phyloP scores from a whole-genome alignment of 2,329 filamentous ascomycete species.

The Fusarium mangiferae region DNA sequence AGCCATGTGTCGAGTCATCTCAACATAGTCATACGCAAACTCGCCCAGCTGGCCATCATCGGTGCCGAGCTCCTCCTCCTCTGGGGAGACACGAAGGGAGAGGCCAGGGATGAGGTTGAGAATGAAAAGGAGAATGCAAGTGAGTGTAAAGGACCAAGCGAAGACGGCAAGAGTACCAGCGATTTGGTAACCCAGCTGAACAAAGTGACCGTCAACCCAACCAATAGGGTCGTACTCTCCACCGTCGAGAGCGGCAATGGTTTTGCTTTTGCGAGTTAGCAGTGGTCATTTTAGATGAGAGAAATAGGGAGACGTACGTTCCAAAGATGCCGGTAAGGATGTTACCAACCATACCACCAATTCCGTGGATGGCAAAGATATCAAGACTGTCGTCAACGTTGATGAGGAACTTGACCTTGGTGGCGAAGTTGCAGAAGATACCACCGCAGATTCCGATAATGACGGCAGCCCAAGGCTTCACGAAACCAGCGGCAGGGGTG shows the following conservation, averaged over 20 bases:
- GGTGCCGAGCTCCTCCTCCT: constrained; percentile 75
- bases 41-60: constrained; percentile 84
- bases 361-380: constrained; percentile 88
- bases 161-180: constrained; percentile 73
- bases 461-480: constrained; percentile 72
- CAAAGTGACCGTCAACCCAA: constrained; percentile 77
- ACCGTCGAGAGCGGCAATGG: constrained; percentile 80
- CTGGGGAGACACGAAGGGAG: constrained; percentile 72
- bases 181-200: constrained; percentile 77
- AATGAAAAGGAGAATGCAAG: constrained; percentile 74
- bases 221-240: constrained; percentile 68
- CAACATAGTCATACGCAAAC: constrained; percentile 86
- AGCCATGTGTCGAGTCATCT: constrained; percentile 72
- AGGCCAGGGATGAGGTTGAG: constrained; percentile 78
- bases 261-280: constrained; percentile 59
- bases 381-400: constrained; percentile 89
- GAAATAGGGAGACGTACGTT: constrained; percentile 59
- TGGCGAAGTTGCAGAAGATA: constrained; percentile 83
- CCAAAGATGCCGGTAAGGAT: constrained; percentile 82
- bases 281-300: neutral
- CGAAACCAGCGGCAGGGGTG: constrained; percentile 83
- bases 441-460: constrained; percentile 69
- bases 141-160: constrained; percentile 73
- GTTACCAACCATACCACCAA: constrained; percentile 85
- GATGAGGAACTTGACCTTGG: constrained; percentile 81